Percentiles rank a stretch among this genome's conserved stretches.
phyloP scores from a whole-genome alignment of 352 stramenopile genomes.

The Phytophthora pini region DNA sequence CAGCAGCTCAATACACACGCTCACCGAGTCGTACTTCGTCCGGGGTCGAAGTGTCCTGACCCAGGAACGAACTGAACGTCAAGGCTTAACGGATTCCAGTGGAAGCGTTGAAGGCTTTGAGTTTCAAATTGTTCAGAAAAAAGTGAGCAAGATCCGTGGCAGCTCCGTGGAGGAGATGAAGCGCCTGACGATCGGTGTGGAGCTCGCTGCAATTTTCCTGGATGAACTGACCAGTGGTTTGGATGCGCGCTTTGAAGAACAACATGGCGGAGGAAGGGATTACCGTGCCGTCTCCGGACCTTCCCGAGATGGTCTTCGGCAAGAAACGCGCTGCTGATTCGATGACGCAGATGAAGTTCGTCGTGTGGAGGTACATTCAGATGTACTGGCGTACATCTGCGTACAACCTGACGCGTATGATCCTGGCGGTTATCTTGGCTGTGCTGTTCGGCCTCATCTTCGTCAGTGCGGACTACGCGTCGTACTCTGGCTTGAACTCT shows the following conservation, averaged over 20 bases:
- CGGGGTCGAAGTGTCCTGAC: too few relatives aligned
- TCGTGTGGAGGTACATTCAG: slow-evolving; percentile 27
- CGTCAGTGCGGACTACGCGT: slow-evolving; percentile 31
- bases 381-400: slow-evolving; percentile 59
- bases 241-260: slow-evolving; percentile 3
- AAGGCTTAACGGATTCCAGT: too few relatives aligned
- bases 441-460: slow-evolving; percentile 82
- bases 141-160: too few relatives aligned
- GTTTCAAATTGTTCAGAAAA: too few relatives aligned
- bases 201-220: neutral
- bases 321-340: slow-evolving; percentile 33
- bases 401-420: slow-evolving; percentile 79
- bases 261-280: slow-evolving; percentile 37
- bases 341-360: slow-evolving; percentile 35
- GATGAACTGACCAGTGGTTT: slow-evolving; percentile 8
- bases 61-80: too few relatives aligned
- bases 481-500: slow-evolving; percentile 40
- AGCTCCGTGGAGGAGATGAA: slow-evolving; percentile 26
- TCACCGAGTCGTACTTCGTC: neutral
- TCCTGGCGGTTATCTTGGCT: slow-evolving; percentile 60
- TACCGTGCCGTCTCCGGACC: slow-evolving; percentile 11
- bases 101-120: too few relatives aligned
- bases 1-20: too few relatives aligned
- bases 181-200: slow-evolving; percentile 1
- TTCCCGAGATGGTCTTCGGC: slow-evolving; percentile 30